Percentiles rank a stretch among this genome's conserved stretches.
phyloP scores from a whole-genome alignment of 139 green algal genomes.

The Yamagishiella unicocca region DNA sequence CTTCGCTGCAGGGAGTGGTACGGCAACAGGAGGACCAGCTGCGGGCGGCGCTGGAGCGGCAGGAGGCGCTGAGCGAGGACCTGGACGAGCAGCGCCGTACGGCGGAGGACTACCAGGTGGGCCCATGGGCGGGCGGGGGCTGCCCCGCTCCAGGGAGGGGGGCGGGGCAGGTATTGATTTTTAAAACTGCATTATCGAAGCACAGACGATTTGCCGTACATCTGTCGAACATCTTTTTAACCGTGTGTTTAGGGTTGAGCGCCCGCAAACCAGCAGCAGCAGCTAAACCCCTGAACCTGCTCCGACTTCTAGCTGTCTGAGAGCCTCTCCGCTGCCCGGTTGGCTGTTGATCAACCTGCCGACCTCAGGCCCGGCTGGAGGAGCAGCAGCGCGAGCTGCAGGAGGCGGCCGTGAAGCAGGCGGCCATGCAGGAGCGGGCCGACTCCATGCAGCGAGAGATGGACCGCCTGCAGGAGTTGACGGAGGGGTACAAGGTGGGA shows the following conservation, averaged over 20 bases:
- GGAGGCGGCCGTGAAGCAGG: conserved; percentile 24
- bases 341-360: not conserved
- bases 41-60: not conserved
- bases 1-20: conserved; percentile 22
- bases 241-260: too few relatives aligned
- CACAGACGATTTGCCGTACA: too few relatives aligned
- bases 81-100: conserved; percentile 5
- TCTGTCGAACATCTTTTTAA: too few relatives aligned
- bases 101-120: conserved; percentile 19
- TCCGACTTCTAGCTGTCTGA: too few relatives aligned
- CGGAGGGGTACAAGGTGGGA: conserved; percentile 34
- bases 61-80: conserved; percentile 12
- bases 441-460: conserved; percentile 26
- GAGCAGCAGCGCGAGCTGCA: conserved; percentile 30
- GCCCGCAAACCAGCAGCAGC: too few relatives aligned
- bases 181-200: too few relatives aligned
- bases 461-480: conserved; percentile 8
- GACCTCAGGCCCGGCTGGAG: conserved; percentile 23
- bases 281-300: too few relatives aligned
- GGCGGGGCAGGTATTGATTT: too few relatives aligned
- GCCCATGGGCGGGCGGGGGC: too few relatives aligned
- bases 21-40: conserved; percentile 32
- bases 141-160: too few relatives aligned
- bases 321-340: too few relatives aligned
- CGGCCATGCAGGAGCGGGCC: conserved; percentile 20